Conservation (phyloP, 108 stramenopile species). For the Mayamaea pseudoterrestris region DNA sequence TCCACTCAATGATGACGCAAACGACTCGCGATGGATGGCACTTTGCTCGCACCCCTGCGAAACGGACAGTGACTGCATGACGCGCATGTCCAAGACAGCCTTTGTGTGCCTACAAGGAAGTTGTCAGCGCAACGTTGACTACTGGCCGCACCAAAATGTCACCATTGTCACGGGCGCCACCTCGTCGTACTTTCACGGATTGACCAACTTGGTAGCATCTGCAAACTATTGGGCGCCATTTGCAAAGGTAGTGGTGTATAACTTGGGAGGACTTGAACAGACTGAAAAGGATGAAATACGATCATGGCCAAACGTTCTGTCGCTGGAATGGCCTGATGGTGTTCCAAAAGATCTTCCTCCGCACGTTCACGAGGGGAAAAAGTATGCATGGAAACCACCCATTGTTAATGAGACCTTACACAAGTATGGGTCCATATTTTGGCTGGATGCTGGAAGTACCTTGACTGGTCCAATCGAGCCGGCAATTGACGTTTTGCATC, state of each 20-base stretch:
- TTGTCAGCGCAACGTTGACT: constrained; percentile 1
- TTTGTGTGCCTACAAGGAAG: constrained; percentile 3
- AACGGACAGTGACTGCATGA: constrained; percentile 9
- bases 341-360: constrained; percentile 11
- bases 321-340: constrained; percentile 15
- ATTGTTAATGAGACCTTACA: constrained; percentile 18
- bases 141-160: no score
- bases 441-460: constrained; percentile 21
- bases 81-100: background rate
- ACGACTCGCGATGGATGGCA: constrained; percentile 4
- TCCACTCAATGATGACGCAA: background rate
- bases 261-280: constrained; percentile 10
- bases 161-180: constrained; percentile 18
- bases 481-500: constrained; percentile 13
- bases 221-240: constrained; percentile 17
- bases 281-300: constrained; percentile 3
- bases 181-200: constrained; percentile 9
- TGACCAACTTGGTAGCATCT: constrained; percentile 23
- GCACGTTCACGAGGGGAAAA: constrained; percentile 11
- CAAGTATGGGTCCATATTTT: constrained; percentile 17
- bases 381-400: constrained; percentile 23
- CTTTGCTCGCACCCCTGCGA: constrained; percentile 9
- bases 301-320: constrained; percentile 16
- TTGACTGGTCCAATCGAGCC: constrained; percentile 17
- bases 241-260: constrained; percentile 16